Percentiles rank a stretch among this genome's conserved stretches.
Evolutionary conservation across 2,329 filamentous ascomycete genomes (phyloP).

Genomic region (Clonostachys sp.): DNA sequence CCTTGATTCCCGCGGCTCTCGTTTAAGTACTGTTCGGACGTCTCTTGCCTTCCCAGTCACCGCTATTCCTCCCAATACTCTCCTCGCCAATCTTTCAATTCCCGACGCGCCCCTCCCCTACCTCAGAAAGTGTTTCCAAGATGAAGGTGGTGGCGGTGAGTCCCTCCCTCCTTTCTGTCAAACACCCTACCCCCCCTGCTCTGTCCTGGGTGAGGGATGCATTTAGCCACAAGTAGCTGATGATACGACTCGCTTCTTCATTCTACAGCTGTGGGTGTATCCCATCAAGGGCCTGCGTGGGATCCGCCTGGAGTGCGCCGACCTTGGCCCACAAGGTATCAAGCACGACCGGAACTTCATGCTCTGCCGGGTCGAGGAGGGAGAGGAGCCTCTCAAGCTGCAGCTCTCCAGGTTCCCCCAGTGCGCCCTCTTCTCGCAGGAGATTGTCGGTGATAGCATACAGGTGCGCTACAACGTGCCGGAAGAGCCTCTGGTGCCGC

Average conservation of each 20-base stretch:
- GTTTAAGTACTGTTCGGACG: too few species aligned
- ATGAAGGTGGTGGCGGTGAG: slow-evolving; percentile 20
- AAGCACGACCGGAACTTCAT: slow-evolving; percentile 67
- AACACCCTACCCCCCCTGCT: neutral
- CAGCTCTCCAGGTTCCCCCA: slow-evolving; percentile 52
- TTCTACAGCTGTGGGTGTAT: slow-evolving; percentile 56
- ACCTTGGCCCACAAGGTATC: slow-evolving; percentile 58
- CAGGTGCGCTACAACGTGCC: slow-evolving; percentile 37
- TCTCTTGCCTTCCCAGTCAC: too few species aligned
- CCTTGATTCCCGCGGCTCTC: too few species aligned
- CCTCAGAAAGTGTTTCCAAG: neutral
- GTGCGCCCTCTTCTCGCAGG: slow-evolving; percentile 60
- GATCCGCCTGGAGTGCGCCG: slow-evolving; percentile 45
- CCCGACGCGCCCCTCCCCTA: neutral
- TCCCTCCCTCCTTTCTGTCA: neutral
- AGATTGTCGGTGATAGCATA: slow-evolving; percentile 31
- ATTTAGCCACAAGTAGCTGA: neutral
- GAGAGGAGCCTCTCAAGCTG: slow-evolving; percentile 46
- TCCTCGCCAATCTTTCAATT: too few species aligned
- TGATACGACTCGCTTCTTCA: neutral
- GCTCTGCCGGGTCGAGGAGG: slow-evolving; percentile 49
- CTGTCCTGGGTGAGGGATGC: neutral
- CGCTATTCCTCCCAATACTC: too few species aligned
- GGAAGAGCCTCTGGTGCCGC: slow-evolving; percentile 28
- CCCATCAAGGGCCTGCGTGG: slow-evolving; percentile 70